A percentile compares a stretch with the other conserved stretches of the same genome.
phyloP scores from a whole-genome alignment of 148 eudicot genomes.

The Rhododendron williamsianum region DNA sequence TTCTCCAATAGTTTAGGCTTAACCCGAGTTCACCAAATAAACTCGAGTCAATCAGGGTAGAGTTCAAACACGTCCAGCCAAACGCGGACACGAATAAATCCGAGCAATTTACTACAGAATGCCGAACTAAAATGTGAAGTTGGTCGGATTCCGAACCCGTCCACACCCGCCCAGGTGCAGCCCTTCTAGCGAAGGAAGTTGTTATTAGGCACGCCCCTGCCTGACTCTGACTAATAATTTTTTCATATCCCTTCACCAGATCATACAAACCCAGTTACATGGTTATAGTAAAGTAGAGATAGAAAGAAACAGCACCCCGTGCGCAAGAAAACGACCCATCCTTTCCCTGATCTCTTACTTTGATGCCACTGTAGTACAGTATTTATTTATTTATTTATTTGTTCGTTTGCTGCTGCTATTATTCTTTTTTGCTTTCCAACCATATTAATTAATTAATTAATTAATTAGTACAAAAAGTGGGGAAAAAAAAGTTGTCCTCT shows the following conservation, averaged over 20 bases:
- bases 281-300: not conserved
- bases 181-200: not conserved
- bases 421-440: not conserved
- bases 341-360: slow-evolving; percentile 22
- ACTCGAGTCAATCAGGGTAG: no score
- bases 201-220: slow-evolving; percentile 63
- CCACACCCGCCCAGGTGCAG: no score
- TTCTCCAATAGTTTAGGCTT: not conserved
- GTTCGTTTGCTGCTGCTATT: not conserved
- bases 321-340: slow-evolving; percentile 36
- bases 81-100: not conserved
- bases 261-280: slow-evolving; percentile 14
- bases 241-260: slow-evolving; percentile 36
- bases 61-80: not conserved
- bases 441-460: no score
- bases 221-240: slow-evolving; percentile 27
- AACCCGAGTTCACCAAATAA: not conserved
- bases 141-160: not conserved
- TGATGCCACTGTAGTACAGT: slow-evolving; percentile 15
- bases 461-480: not conserved
- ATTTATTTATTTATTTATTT: not conserved
- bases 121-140: not conserved
- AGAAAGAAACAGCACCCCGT: slow-evolving; percentile 4
- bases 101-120: not conserved
- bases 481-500: not conserved